Evolutionary conservation across 73 alveolate genomes (phyloP).

Genomic region (Paramecium caudatum): DNA sequence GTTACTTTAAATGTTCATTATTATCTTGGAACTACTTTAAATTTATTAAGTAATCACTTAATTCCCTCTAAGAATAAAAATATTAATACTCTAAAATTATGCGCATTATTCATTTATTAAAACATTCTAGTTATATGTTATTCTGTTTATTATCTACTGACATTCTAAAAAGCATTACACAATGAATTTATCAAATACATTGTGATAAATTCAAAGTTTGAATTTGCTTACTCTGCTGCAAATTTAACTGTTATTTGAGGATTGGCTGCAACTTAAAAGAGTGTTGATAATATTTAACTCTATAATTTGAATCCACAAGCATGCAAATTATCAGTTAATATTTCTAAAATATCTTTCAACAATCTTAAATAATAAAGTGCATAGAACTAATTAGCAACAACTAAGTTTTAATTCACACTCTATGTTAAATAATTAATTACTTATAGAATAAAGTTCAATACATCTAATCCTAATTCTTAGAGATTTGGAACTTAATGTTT

Average conservation of each 20-base stretch:
- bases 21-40: slow-evolving; percentile 25
- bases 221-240: background rate
- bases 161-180: slow-evolving; percentile 22
- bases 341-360: slow-evolving; percentile 80
- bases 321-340: slow-evolving; percentile 85
- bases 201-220: slow-evolving; percentile 14
- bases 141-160: slow-evolving; percentile 44
- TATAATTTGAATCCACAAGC: slow-evolving; percentile 71
- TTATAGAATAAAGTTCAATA: slow-evolving; percentile 81
- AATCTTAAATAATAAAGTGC: slow-evolving; percentile 77
- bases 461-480: background rate
- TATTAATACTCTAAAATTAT: slow-evolving; percentile 31
- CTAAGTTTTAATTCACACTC: background rate
- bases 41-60: slow-evolving; percentile 49
- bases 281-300: background rate
- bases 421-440: slow-evolving; percentile 4
- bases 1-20: slow-evolving; percentile 1
- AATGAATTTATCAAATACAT: background rate
- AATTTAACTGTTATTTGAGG: background rate
- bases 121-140: slow-evolving; percentile 46
- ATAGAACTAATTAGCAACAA: slow-evolving; percentile 43
- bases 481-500: slow-evolving; percentile 75
- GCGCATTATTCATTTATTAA: slow-evolving; percentile 9
- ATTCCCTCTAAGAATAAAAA: background rate
- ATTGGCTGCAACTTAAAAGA: background rate